Evolutionary conservation across 768 basidiomycete species (phyloP), one percentile per base, ranked within the genome.

Genomic region (Mycena rosella): DNA sequence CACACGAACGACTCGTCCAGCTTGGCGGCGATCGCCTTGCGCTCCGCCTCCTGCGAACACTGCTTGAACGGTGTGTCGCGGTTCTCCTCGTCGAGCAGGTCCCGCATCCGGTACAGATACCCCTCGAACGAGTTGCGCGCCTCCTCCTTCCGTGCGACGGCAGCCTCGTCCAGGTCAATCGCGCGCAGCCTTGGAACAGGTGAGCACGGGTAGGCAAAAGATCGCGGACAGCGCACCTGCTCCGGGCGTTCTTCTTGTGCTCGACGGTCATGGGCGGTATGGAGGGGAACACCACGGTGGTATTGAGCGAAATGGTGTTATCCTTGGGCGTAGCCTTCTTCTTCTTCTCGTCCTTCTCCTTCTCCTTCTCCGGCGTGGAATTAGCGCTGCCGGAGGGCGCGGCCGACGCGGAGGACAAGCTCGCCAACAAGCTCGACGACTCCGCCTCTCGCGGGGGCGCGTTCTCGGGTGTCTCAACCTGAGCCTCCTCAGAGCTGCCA

Each of bases 71-170:
- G 93, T 9, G 91, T 88, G 10, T 89, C 86, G 6, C 80, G 72
- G 71, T 88, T 87, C 14, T 88, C 86, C 42, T 92, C 89, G 32
- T 88, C 85, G 32, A 98, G 82, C 13, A 97, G 84, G 74, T 96
- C 96, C 24, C 94, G 90, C 36, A 98, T 80, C 66, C 91, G 88
- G 82, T 99, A 99, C n/a, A 99, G 79, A 76, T 98, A 98, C 34
- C 91, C 89, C 78, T 99, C 98, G 57, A 99, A 88, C 27, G 87
- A 84, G 79, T 99, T 99, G 32, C 92, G 86, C 3, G 95, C 95
- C 77, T 99, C 98, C 74, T 96, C 96, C 34, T 90, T 90, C 59
- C 89, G 88, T 34, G 83, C 85, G 77, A 94, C 95, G 20, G 89
- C 86, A 2, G 84, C 81, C 80, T 99, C 96, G 60, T 91, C 89